Evolutionary conservation across 2,329 filamentous ascomycete genomes (phyloP), one percentile per base, ranked within the genome.

Genomic region (Ciborinia camelliae): DNA sequence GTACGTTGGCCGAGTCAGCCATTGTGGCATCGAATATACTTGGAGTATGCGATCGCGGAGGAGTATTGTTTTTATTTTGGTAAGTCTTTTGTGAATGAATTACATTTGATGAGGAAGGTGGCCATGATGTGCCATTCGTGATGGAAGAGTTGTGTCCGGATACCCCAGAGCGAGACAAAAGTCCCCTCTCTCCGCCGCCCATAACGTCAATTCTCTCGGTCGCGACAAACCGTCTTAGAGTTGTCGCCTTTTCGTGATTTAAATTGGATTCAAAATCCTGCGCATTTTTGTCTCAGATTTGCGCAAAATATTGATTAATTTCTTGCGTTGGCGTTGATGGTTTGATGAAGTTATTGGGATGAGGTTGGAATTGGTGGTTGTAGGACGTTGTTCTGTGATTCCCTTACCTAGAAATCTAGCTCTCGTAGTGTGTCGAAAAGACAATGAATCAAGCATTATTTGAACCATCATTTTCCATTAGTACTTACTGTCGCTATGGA

Each of bases 1-100:
- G 79, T 77, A 87, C 76, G 73, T 84, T 81, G 70, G 75, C 79
- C 74, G 71, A 75, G 71, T 81, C 79, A 67, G 75, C 76, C 67
- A 80, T 79, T 70, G 79, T 78, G 68, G 79, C 78, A 74, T 74
- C 73, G 63, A 71, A 64, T 61, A 68, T 62, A 67, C 62, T 68
- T 54, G 73, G 69, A 64, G 71, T 72, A 67, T 72, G 71, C 54
- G 72, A 72, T 45, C 72, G 71, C 65, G 71, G 65, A 55, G 72
- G 69, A 64, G 79, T 84, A 81, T 90, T 86, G 75, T 90, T 87
- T 73, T 83, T 80, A 75, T 81, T 82, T 70, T 84, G 83, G 68
- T 86, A 80, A 73, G 82, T 76, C 70, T 74, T 80, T 67, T 78
- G 81, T 20, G 60, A 37, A 75, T 79, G 79, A 69, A 77, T 74